A percentile compares a stretch with the other conserved stretches of the same genome.
Conservation (phyloP, 208 protist genomes). For the Acanthamoeba healyi region DNA sequence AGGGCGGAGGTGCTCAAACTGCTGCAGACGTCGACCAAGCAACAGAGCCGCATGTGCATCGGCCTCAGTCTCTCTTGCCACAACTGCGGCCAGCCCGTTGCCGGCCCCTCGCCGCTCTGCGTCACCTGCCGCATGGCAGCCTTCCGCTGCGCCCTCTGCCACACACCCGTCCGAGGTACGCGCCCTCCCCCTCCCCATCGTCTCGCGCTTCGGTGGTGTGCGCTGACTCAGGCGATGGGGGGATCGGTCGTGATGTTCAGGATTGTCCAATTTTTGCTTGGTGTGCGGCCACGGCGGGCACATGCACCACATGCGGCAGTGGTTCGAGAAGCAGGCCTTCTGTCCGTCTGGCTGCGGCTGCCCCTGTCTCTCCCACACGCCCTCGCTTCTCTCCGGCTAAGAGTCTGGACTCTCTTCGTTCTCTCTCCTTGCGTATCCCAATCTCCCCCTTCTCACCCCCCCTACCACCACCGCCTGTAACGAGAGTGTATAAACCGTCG, state of each 20-base stretch:
- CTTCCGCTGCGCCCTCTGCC: constrained; percentile 83
- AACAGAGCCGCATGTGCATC: constrained; percentile 5
- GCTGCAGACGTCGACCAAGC: constrained; percentile 55
- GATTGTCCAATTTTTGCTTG: constrained; percentile 84
- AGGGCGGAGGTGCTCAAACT: constrained; percentile 82
- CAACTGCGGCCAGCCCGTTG: constrained; percentile 68
- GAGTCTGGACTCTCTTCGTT: too few species aligned
- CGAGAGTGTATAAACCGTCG: too few species aligned
- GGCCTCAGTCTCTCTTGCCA: constrained; percentile 62
- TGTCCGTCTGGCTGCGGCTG: constrained; percentile 88
- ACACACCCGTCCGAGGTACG: constrained; percentile 75
- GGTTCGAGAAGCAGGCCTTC: constrained; percentile 81
- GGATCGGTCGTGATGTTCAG: neutral
- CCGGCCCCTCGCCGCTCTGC: constrained; percentile 64
- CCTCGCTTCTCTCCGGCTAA: constrained; percentile 10
- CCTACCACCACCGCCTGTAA: too few species aligned
- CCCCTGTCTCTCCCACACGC: constrained; percentile 65
- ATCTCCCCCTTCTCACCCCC: too few species aligned
- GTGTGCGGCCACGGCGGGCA: constrained; percentile 88
- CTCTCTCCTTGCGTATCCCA: too few species aligned
- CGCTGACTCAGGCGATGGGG: too few species aligned
- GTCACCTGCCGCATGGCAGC: constrained; percentile 74
- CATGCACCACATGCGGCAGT: constrained; percentile 84
- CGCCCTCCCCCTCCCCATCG: neutral
- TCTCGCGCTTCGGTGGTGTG: neutral